Evolutionary conservation across 2,329 filamentous ascomycete species (phyloP).

Genomic region (Stachybotrys elegans): DNA sequence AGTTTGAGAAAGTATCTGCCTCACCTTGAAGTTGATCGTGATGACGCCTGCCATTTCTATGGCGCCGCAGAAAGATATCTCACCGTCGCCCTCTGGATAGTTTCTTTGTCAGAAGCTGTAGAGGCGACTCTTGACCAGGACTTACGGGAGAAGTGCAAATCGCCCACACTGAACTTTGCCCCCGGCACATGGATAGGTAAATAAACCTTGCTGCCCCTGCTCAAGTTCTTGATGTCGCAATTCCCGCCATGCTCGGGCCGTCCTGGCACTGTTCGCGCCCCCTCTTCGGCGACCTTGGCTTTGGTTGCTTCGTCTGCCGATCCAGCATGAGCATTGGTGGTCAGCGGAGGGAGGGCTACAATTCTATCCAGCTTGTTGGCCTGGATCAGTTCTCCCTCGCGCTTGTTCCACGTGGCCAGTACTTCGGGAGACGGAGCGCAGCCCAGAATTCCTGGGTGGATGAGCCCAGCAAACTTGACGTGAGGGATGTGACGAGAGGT

Average conservation of each 20-base stretch:
- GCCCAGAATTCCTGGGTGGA: slow-evolving; percentile 87
- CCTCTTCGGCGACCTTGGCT: slow-evolving; percentile 67
- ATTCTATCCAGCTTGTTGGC: slow-evolving; percentile 60
- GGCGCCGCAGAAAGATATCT: slow-evolving; percentile 83
- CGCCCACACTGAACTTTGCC: slow-evolving; percentile 86
- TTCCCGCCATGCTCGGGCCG: slow-evolving; percentile 86
- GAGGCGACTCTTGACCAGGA: too few species aligned
- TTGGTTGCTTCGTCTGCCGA: slow-evolving; percentile 52
- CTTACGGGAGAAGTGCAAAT: slow-evolving; percentile 70
- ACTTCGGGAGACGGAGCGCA: slow-evolving; percentile 79
- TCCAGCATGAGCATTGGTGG: slow-evolving; percentile 69
- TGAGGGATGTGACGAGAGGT: slow-evolving; percentile 81
- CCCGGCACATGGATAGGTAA: slow-evolving; percentile 82
- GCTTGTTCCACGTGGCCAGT: slow-evolving; percentile 75
- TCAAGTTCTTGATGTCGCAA: slow-evolving; percentile 86
- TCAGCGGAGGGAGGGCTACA: slow-evolving; percentile 73
- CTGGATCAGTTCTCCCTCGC: slow-evolving; percentile 74
- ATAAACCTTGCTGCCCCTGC: slow-evolving; percentile 74
- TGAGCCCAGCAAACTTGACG: slow-evolving; percentile 82
- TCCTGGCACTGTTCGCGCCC: slow-evolving; percentile 79
- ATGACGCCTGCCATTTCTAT: slow-evolving; percentile 94
- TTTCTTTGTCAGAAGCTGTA: too few species aligned
- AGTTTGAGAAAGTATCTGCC: background rate
- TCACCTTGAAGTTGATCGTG: slow-evolving; percentile 80
- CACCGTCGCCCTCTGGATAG: slow-evolving; percentile 70